Evolutionary conservation across 1,139 yeast genomes (phyloP).

Genomic region (Groenewaldozyma auringiensis): DNA sequence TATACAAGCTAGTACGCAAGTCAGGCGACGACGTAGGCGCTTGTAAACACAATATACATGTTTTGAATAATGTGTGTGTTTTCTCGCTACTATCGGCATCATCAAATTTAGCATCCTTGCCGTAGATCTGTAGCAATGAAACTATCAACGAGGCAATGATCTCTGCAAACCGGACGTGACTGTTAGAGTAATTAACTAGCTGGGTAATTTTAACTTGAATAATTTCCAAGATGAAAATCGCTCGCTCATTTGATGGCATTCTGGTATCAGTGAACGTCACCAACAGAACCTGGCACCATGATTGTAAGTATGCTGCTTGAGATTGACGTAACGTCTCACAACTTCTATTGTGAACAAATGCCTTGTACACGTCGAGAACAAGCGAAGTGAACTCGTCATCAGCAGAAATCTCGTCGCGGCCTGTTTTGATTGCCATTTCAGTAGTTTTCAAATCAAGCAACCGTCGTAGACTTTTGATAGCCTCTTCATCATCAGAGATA

Average conservation of each 20-base stretch:
- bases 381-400: slow-evolving; percentile 18
- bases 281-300: slow-evolving; percentile 79
- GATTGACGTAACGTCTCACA: slow-evolving; percentile 28
- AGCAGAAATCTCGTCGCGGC: slow-evolving; percentile 11
- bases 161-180: slow-evolving; percentile 61
- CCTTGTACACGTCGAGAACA: slow-evolving; percentile 12
- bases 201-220: slow-evolving; percentile 71
- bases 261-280: slow-evolving; percentile 58
- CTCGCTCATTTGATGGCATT: slow-evolving; percentile 36
- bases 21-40: slow-evolving; percentile 60
- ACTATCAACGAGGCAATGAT: slow-evolving; percentile 72
- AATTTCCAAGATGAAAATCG: slow-evolving; percentile 64
- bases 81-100: slow-evolving; percentile 36
- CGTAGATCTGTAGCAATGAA: slow-evolving; percentile 58
- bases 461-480: slow-evolving; percentile 18
- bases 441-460: slow-evolving; percentile 23
- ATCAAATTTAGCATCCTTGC: slow-evolving; percentile 34
- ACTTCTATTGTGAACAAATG: slow-evolving; percentile 14
- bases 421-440: slow-evolving; percentile 16
- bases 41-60: slow-evolving; percentile 65
- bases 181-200: slow-evolving; percentile 62
- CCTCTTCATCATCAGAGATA: slow-evolving; percentile 13
- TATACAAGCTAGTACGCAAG: slow-evolving; percentile 71
- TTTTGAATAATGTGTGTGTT: slow-evolving; percentile 59
- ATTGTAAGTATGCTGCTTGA: slow-evolving; percentile 57